Percentiles rank a stretch among this genome's conserved stretches.
Conservation (phyloP, 106 monocot species). For the Phalaenopsis aphrodite region DNA sequence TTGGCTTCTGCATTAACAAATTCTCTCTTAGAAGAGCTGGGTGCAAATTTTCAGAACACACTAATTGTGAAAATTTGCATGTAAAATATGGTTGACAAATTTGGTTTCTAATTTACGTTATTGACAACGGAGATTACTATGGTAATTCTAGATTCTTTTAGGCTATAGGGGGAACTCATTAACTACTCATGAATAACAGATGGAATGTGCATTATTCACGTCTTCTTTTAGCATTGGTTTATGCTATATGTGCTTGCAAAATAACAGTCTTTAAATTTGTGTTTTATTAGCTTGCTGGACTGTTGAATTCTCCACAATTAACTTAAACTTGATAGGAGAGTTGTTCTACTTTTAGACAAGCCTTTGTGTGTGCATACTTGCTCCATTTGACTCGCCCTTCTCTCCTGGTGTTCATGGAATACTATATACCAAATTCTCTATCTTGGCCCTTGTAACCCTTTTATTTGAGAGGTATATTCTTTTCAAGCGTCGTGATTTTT, state of each 20-base stretch:
- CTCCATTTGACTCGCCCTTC: not conserved
- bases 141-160: too few species aligned
- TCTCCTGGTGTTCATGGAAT: not conserved
- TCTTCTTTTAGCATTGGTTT: not conserved
- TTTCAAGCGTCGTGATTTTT: not conserved
- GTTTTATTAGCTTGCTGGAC: not conserved
- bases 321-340: not conserved
- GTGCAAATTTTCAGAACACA: too few species aligned
- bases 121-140: too few species aligned
- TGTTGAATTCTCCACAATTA: not conserved
- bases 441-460: not conserved
- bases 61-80: too few species aligned
- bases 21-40: too few species aligned
- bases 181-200: too few species aligned
- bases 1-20: too few species aligned
- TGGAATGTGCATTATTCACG: not conserved
- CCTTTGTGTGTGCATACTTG: not conserved
- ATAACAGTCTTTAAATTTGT: not conserved
- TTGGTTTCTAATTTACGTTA: too few species aligned
- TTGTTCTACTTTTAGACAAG: not conserved
- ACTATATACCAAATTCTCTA: not conserved
- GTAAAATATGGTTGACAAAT: too few species aligned
- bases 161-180: too few species aligned
- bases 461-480: not conserved
- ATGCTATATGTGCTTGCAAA: not conserved